phyloP scores from a whole-genome alignment of 2,329 filamentous ascomycete genomes.

The Didymella pinodella region DNA sequence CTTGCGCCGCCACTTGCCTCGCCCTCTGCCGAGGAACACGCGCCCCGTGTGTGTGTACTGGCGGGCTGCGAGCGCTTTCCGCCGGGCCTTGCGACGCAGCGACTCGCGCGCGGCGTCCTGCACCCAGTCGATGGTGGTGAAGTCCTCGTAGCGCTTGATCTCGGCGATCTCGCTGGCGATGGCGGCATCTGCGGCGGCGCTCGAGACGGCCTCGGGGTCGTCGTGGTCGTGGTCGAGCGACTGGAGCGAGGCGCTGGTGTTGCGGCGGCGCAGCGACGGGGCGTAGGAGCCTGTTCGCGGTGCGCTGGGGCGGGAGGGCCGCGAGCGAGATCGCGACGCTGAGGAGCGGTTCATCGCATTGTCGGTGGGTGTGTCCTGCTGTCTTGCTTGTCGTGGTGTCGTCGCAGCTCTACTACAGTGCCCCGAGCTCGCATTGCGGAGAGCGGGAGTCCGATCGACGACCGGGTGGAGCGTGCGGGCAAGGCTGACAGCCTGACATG shows the following conservation, averaged over 20 bases:
- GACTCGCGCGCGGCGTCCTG: constrained; percentile 95
- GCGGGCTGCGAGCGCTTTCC: constrained; percentile 69
- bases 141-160: constrained; percentile 98
- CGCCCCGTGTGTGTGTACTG: constrained; percentile 1
- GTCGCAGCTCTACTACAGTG: background rate
- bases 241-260: constrained; percentile 69
- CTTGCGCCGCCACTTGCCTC: constrained; percentile 73
- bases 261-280: constrained; percentile 64
- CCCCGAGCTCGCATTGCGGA: constrained; percentile 2
- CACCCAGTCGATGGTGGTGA: constrained; percentile 99
- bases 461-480: background rate
- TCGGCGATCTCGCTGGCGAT: constrained; percentile 95
- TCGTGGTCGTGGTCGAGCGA: constrained; percentile 72
- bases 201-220: constrained; percentile 62
- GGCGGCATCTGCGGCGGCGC: constrained; percentile 68
- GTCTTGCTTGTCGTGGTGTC: background rate
- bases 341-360: constrained; percentile 35
- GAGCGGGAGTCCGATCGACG: constrained; percentile 9
- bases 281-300: constrained; percentile 59
- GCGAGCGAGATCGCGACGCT: constrained; percentile 19
- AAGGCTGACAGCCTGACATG: background rate
- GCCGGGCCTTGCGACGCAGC: constrained; percentile 76
- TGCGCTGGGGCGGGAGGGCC: constrained; percentile 21
- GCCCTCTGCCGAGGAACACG: constrained; percentile 70
- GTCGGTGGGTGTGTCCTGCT: background rate